Evolutionary conservation across 176 grass and related monocot genomes (phyloP).

Genomic region (Oryza coarctata): DNA sequence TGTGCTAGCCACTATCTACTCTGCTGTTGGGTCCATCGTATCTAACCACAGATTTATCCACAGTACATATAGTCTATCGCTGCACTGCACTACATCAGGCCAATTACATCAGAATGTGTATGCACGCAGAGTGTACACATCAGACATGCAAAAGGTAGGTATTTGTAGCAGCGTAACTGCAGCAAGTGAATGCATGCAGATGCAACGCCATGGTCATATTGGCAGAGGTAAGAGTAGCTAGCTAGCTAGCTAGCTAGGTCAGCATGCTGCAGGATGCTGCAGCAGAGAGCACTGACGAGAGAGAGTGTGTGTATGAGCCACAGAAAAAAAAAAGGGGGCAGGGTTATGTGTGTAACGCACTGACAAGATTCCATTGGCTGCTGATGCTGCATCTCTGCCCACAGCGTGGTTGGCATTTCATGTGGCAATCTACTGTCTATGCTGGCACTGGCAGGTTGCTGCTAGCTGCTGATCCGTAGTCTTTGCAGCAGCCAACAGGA

Average conservation of each 20-base stretch:
- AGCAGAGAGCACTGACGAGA: not conserved
- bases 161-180: not conserved
- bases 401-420: not conserved
- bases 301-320: no score
- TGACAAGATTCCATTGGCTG: constrained; percentile 15
- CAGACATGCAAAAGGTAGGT: not conserved
- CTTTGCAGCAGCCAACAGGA: not conserved
- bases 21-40: not conserved
- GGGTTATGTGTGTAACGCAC: not conserved
- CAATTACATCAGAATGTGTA: not conserved
- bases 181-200: not conserved
- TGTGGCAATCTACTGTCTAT: not conserved
- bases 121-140: no score
- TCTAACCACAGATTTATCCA: no score
- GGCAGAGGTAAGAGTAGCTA: no score
- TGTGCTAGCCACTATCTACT: not conserved
- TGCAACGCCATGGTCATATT: no score
- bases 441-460: not conserved
- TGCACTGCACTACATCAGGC: not conserved
- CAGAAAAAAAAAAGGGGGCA: no score
- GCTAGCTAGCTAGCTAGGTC: no score
- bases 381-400: not conserved
- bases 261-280: not conserved
- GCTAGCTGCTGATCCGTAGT: no score
- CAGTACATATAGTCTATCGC: no score